Evolutionary conservation across 495 filamentous ascomycete genomes (phyloP), one percentile per base, ranked within the genome.

Genomic region (Xylaria flabelliformis): DNA sequence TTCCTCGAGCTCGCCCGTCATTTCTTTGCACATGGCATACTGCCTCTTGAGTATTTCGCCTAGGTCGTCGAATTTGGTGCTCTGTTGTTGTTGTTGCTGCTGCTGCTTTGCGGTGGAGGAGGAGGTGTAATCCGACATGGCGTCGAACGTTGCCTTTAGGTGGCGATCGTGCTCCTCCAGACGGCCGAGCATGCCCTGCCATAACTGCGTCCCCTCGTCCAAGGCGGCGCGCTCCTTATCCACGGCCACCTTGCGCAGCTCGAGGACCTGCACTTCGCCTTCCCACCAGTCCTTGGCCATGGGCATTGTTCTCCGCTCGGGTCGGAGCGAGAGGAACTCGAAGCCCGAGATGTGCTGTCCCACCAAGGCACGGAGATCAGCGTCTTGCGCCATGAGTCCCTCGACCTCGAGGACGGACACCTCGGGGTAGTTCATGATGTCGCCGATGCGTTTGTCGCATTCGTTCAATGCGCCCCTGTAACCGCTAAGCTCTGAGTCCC

Each of bases 271-370:
- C 32, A 90, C 83, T 79, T 96, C 93, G 8, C 83, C 83, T 41
- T 86, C 83, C 91, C 92, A 97, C 78, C 92, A 90, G 56, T 94
- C 91, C 71, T 85, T 87, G 0, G 92, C 93, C 89, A 97, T 92
- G 34, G 89, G 89, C 24, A 93, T 81, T 2, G 93, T 97, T 63
- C 94, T 83, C 29, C 93, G 86, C 76, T 91, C 88, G 0, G 88
- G 84, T 7, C 91, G 88, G 50, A 97, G 78, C 4, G 86, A 84
- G 71, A 89, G 74, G 36, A 88, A 86, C 66, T 87, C 84, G 29
- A 76, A 34, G 0, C 85, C 84, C 0, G 74, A 73, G 21, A 75
- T 74, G 36, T 80, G 81, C 15, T 79, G 79, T 5, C 73, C 74
- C 71, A 84, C 75, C 15, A 80, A 72, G 44, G 67, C 68, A 12